These are phyloP conservation scores for Wickerhamomyces sp. DNA, from an alignment of 1,139 yeast genomes.

Conservation along the genomic window DNA sequence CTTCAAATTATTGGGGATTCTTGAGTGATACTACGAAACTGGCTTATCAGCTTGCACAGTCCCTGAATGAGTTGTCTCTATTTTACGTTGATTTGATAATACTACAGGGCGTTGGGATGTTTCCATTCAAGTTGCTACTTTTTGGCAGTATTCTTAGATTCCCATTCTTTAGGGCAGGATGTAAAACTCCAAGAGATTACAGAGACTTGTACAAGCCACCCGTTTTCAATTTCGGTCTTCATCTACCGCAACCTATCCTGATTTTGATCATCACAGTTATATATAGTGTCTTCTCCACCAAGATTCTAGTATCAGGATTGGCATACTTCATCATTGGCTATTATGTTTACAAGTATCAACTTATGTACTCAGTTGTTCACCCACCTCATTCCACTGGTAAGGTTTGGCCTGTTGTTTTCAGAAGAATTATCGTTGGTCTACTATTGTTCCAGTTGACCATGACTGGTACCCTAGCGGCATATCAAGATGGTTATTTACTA, in stretches of 20 bases:
- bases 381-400: slow-evolving; percentile 88
- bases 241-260: slow-evolving; percentile 75
- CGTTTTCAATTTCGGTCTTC: slow-evolving; percentile 73
- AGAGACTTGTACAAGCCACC: slow-evolving; percentile 73
- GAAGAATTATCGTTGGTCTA: slow-evolving; percentile 68
- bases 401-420: slow-evolving; percentile 78
- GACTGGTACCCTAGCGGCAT: slow-evolving; percentile 82
- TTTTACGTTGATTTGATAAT: slow-evolving; percentile 72
- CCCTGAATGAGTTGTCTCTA: slow-evolving; percentile 61
- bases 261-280: slow-evolving; percentile 70
- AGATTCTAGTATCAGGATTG: slow-evolving; percentile 68
- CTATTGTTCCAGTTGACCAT: slow-evolving; percentile 79
- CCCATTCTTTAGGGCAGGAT: slow-evolving; percentile 52
- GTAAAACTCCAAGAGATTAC: slow-evolving; percentile 64
- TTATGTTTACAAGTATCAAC: slow-evolving; percentile 75
- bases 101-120: slow-evolving; percentile 74
- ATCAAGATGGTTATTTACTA: slow-evolving; percentile 68
- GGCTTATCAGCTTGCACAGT: slow-evolving; percentile 68
- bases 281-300: slow-evolving; percentile 74
- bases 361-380: slow-evolving; percentile 75
- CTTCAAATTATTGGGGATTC: slow-evolving; percentile 71
- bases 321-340: slow-evolving; percentile 71
- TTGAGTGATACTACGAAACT: slow-evolving; percentile 71
- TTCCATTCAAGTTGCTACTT: slow-evolving; percentile 62
- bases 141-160: slow-evolving; percentile 62